A percentile compares a stretch with the other conserved stretches of the same genome.
Evolutionary conservation across 148 eudicot species (phyloP).

Genomic region (Salicornia ramosissima): DNA sequence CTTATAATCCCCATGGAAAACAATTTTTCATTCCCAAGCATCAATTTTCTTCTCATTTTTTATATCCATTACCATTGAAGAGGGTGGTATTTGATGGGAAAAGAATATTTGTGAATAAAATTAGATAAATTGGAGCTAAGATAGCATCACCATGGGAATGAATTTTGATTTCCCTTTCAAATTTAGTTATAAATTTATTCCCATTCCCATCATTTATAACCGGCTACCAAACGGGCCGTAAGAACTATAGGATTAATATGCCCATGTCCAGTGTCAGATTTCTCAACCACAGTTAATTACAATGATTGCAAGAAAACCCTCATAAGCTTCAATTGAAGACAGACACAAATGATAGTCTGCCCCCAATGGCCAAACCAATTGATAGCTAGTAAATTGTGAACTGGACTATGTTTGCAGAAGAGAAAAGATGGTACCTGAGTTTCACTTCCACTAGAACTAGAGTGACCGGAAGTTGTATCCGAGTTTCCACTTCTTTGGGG

Average conservation of each 20-base stretch:
- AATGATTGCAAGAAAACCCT: neutral
- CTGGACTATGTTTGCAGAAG: neutral
- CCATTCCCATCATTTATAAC: no score
- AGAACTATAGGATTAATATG: neutral
- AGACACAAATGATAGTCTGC: neutral
- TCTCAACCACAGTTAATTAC: neutral
- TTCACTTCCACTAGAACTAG: slow-evolving; percentile 79
- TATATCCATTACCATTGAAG: no score
- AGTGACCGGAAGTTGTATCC: slow-evolving; percentile 53
- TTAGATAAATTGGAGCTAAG: no score
- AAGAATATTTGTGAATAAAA: no score
- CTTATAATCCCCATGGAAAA: no score
- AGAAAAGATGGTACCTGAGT: slow-evolving; percentile 52
- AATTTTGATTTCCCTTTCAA: no score
- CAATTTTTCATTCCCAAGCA: no score
- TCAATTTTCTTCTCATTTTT: no score
- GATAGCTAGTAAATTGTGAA: neutral
- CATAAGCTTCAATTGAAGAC: neutral
- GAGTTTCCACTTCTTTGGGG: slow-evolving; percentile 79
- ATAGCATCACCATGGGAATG: no score
- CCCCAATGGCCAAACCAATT: neutral
- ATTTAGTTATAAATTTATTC: no score
- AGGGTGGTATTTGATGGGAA: no score
- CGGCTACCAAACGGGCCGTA: neutral
- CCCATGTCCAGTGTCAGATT: neutral